Evolutionary conservation across 768 basidiomycete species (phyloP).

Genomic region (Amanita rubescens): DNA sequence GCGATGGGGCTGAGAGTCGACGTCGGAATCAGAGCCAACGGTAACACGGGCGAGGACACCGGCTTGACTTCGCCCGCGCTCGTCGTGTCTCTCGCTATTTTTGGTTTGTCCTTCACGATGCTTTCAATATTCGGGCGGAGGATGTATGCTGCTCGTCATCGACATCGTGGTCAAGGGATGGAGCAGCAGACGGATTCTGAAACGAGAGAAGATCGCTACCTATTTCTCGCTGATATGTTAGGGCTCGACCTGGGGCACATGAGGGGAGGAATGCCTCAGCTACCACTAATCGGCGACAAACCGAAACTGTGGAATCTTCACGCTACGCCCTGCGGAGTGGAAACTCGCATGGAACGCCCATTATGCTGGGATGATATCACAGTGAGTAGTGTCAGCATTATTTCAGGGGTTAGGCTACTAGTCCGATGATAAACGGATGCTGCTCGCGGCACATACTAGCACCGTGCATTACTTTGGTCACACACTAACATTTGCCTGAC

Average conservation of each 20-base stretch:
- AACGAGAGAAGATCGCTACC: not conserved
- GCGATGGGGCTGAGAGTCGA: not conserved
- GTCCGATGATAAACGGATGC: not conserved
- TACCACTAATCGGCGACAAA: constrained; percentile 12
- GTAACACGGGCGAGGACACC: constrained; percentile 10
- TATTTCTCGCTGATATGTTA: not conserved
- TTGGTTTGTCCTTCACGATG: constrained; percentile 44
- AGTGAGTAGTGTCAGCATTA: constrained; percentile 35
- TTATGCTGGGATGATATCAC: constrained; percentile 32
- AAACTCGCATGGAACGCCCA: constrained; percentile 5
- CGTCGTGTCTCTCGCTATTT: constrained; percentile 52
- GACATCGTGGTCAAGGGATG: not conserved
- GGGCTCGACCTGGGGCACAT: not conserved
- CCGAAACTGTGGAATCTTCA: constrained; percentile 45
- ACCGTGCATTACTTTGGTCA: too few relatives aligned
- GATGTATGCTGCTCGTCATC: not conserved
- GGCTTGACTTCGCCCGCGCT: constrained; percentile 40
- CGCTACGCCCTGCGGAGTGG: constrained; percentile 8
- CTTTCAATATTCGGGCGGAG: constrained; percentile 37
- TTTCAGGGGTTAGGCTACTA: not conserved
- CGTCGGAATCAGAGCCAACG: not conserved
- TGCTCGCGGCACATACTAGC: too few relatives aligned
- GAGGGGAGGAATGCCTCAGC: not conserved
- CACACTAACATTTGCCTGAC: not conserved
- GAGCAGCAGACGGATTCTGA: not conserved